Conservation (phyloP, 176 grass and related monocot genomes). For the Eremochloa ophiuroides region DNA sequence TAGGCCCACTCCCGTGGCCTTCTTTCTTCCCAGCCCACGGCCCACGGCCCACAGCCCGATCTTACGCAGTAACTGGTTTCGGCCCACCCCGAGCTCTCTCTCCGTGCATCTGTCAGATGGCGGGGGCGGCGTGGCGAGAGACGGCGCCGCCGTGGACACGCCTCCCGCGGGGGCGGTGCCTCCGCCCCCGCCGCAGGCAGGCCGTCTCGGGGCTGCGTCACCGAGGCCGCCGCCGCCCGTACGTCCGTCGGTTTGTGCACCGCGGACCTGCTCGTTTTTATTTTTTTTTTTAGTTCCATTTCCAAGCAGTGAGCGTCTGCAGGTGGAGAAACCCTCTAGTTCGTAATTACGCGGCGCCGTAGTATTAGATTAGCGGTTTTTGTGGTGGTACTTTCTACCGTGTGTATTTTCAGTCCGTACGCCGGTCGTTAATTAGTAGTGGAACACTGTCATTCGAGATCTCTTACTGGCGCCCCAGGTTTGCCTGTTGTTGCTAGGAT, state of each 20-base stretch:
- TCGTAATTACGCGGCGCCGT: background rate
- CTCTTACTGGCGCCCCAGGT: too few relatives aligned
- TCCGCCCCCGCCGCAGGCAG: background rate
- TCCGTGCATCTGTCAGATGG: background rate
- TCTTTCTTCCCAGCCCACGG: background rate
- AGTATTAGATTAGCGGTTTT: background rate
- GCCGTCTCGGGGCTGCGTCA: background rate
- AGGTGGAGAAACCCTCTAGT: background rate
- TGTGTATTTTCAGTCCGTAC: background rate
- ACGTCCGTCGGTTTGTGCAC: background rate
- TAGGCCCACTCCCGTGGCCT: background rate
- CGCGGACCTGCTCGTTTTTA: too few relatives aligned
- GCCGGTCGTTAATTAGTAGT: background rate
- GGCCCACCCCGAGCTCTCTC: background rate
- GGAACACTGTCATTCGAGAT: too few relatives aligned
- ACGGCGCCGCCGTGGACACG: background rate
- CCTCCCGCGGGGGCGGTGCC: background rate
- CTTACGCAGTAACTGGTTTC: background rate
- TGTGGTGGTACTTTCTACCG: too few relatives aligned
- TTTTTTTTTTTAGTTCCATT: background rate
- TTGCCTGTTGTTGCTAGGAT: background rate
- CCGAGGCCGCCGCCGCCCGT: background rate
- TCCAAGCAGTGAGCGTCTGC: background rate
- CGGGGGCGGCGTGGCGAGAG: background rate
- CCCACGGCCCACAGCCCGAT: background rate